Evolutionary conservation across 495 filamentous ascomycete genomes (phyloP).

Genomic region (Penicillium atrosanguineum): DNA sequence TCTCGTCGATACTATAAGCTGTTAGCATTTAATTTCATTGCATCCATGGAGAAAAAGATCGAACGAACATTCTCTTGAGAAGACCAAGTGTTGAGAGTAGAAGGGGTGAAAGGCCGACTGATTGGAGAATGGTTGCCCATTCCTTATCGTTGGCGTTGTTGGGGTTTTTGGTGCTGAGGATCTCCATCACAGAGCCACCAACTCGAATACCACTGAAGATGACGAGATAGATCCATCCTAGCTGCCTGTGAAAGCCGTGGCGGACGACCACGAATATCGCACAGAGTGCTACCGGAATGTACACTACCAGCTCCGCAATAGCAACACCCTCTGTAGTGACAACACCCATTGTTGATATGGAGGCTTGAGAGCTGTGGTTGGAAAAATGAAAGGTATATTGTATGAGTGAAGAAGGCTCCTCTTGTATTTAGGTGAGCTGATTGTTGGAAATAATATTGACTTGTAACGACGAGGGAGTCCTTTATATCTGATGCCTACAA

Average conservation of each 20-base stretch:
- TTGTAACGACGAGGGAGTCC: too few species aligned
- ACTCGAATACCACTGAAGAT: conserved; percentile 15
- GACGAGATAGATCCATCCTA: conserved; percentile 19
- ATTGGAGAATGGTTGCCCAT: conserved; percentile 14
- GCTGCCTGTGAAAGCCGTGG: conserved; percentile 14
- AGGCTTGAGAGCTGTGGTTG: too few species aligned
- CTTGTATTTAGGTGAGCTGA: too few species aligned
- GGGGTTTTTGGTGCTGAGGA: conserved; percentile 12
- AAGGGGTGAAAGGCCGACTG: conserved; percentile 18
- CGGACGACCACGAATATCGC: conserved; percentile 12
- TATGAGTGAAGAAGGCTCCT: too few species aligned
- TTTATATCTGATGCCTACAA: too few species aligned
- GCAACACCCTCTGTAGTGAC: conserved; percentile 13
- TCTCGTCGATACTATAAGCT: conserved; percentile 11
- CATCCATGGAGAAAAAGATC: background rate
- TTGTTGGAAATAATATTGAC: too few species aligned
- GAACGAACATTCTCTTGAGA: conserved; percentile 16
- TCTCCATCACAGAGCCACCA: conserved; percentile 14
- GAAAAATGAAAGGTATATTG: too few species aligned
- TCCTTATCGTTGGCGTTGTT: conserved; percentile 12
- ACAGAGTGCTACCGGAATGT: conserved; percentile 13
- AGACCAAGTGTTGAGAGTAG: conserved; percentile 13
- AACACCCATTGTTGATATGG: conserved; percentile 2
- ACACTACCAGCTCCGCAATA: conserved; percentile 17
- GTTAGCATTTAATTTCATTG: background rate